phyloP scores from a whole-genome alignment of 108 stramenopile species.

The Mayamaea pseudoterrestris region DNA sequence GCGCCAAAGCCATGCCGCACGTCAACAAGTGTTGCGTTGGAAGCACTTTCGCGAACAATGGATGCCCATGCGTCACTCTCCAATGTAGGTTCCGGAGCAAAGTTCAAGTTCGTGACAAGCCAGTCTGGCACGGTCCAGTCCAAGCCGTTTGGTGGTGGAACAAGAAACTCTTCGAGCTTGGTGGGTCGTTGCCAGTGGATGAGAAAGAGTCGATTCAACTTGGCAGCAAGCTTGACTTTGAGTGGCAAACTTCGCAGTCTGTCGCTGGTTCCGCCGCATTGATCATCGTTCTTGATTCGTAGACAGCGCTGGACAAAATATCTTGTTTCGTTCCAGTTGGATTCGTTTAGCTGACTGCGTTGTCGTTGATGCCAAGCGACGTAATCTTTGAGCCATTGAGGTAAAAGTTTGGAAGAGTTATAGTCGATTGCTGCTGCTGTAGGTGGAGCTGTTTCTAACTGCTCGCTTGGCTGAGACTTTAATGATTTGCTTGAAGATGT shows the following conservation, averaged over 20 bases:
- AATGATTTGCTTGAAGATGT: no score
- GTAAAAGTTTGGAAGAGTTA: no score
- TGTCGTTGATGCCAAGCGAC: conserved; percentile 24
- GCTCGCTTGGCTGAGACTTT: no score
- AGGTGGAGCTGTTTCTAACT: no score
- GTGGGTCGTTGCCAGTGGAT: conserved; percentile 31
- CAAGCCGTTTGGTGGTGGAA: conserved; percentile 19
- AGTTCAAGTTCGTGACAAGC: no score
- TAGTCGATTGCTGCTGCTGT: no score
- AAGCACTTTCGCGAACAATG: neutral
- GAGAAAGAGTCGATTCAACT: conserved; percentile 21
- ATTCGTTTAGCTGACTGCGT: conserved; percentile 11
- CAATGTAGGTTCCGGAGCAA: conserved; percentile 1
- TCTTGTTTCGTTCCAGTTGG: conserved; percentile 2
- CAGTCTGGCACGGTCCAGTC: conserved; percentile 14
- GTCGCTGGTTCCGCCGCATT: conserved; percentile 36
- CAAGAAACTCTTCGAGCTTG: conserved; percentile 29
- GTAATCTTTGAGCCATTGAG: conserved; percentile 34
- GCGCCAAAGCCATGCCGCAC: neutral
- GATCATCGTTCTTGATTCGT: neutral
- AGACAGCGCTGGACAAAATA: conserved; percentile 27
- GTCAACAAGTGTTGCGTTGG: no score
- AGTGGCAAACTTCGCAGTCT: conserved; percentile 25
- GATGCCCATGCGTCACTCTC: neutral
- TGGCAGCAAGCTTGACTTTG: conserved; percentile 14